A percentile compares a stretch with the other conserved stretches of the same genome.
Evolutionary conservation across 345 rosid species (phyloP).

Genomic region (Eucalyptus marginata): DNA sequence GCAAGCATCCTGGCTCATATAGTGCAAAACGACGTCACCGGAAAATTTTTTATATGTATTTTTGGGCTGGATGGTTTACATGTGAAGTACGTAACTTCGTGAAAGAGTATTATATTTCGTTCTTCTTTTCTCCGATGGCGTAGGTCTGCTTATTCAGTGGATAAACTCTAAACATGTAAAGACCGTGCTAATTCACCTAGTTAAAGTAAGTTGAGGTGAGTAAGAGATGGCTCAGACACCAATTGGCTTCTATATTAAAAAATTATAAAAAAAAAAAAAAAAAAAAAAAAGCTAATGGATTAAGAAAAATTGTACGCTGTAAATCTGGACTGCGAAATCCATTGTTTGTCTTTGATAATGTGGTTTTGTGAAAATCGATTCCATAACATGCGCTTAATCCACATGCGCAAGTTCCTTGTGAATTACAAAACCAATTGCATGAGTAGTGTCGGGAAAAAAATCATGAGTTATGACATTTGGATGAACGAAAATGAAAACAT

Average conservation of each 20-base stretch:
- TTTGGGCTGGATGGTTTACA: neutral
- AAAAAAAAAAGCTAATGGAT: too few relatives aligned
- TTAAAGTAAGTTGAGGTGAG: too few relatives aligned
- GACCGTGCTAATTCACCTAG: too few relatives aligned
- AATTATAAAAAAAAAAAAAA: too few relatives aligned
- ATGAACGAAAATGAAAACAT: too few relatives aligned
- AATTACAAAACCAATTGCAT: too few relatives aligned
- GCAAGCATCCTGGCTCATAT: neutral
- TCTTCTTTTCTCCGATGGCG: neutral
- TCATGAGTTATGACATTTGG: too few relatives aligned
- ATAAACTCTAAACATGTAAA: too few relatives aligned
- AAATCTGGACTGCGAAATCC: neutral
- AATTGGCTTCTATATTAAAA: too few relatives aligned
- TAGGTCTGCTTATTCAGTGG: neutral
- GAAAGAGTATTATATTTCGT: neutral
- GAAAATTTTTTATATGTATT: neutral
- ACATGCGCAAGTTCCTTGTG: neutral
- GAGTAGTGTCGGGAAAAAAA: neutral
- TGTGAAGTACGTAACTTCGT: neutral
- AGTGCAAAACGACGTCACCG: neutral
- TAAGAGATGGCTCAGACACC: too few relatives aligned
- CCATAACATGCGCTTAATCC: neutral
- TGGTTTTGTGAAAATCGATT: neutral
- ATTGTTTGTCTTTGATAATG: neutral
- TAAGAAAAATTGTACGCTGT: neutral